Percentiles rank a stretch among this genome's conserved stretches.
phyloP scores from a whole-genome alignment of 225 moss, liverwort and hornwort species.

The Bryum argenteum region DNA sequence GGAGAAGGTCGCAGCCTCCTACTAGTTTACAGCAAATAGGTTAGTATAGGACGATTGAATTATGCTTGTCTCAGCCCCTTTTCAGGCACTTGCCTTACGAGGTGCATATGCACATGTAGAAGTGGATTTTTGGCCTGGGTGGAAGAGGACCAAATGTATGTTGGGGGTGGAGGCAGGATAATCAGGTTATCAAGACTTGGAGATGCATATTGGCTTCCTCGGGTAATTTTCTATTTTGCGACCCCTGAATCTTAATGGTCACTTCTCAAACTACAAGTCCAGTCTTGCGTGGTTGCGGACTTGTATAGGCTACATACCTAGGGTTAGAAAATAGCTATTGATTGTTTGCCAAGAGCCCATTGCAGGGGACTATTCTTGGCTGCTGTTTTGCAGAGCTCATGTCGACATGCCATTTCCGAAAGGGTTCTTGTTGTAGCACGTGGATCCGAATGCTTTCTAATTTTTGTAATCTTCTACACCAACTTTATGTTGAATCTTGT shows the following conservation, averaged over 20 bases:
- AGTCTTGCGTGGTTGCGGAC: conserved; percentile 26
- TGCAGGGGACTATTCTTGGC: conserved; percentile 19
- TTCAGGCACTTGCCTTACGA: conserved; percentile 18
- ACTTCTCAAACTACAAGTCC: conserved; percentile 12
- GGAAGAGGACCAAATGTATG: conserved; percentile 23
- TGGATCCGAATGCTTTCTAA: neutral
- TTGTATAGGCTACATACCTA: conserved; percentile 31
- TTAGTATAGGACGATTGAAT: conserved; percentile 25
- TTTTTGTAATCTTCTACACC: neutral
- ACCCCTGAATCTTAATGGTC: conserved; percentile 7
- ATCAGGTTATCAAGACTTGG: conserved; percentile 16
- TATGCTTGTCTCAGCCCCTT: conserved; percentile 13
- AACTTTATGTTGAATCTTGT: neutral
- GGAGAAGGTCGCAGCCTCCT: conserved; percentile 6
- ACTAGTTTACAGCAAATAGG: conserved; percentile 23
- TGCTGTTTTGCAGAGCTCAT: conserved; percentile 29
- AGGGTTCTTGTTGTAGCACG: neutral
- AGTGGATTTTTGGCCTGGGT: conserved; percentile 34
- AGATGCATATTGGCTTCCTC: conserved; percentile 12
- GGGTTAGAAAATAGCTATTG: conserved; percentile 10
- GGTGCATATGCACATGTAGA: conserved; percentile 32
- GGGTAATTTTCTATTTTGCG: conserved; percentile 7
- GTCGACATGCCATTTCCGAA: conserved; percentile 1
- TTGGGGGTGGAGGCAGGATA: conserved; percentile 28
- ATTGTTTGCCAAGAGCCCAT: conserved; percentile 24